A percentile compares a stretch with the other conserved stretches of the same genome.
phyloP scores from a whole-genome alignment of 805 yeast species.

The Kodamaea nitidulidarum region DNA sequence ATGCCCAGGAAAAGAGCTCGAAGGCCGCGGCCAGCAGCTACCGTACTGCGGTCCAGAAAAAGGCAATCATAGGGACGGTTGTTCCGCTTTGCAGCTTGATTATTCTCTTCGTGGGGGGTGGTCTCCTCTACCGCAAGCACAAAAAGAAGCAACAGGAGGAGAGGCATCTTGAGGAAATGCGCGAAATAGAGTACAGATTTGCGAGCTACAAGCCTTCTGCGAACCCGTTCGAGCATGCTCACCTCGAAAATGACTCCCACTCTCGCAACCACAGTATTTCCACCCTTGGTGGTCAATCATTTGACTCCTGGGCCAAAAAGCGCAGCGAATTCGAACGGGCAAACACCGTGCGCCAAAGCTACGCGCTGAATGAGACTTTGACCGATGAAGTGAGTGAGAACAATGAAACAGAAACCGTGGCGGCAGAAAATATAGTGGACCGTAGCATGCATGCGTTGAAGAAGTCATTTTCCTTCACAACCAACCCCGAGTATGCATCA shows the following conservation, averaged over 20 bases:
- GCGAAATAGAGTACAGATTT: constrained; percentile 26
- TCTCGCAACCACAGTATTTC: constrained; percentile 26
- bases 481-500: neutral
- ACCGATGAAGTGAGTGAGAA: constrained; percentile 8
- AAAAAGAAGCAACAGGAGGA: constrained; percentile 13
- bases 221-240: constrained; percentile 7
- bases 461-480: constrained; percentile 23
- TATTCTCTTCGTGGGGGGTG: constrained; percentile 14
- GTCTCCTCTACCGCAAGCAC: constrained; percentile 20
- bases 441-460: constrained; percentile 18
- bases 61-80: constrained; percentile 37
- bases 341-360: constrained; percentile 1
- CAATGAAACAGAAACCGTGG: neutral
- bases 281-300: constrained; percentile 44
- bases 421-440: constrained; percentile 6
- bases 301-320: constrained; percentile 51
- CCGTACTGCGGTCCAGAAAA: constrained; percentile 9
- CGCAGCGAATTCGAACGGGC: constrained; percentile 41
- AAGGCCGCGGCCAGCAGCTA: neutral
- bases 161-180: constrained; percentile 16
- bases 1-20: constrained; percentile 6
- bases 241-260: constrained; percentile 2
- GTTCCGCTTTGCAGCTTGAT: constrained; percentile 20
- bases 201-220: constrained; percentile 20
- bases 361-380: constrained; percentile 14